Evolutionary conservation across 768 basidiomycete genomes (phyloP), one percentile per base, ranked within the genome.

Genomic region (Xanthoconium purpureum): DNA sequence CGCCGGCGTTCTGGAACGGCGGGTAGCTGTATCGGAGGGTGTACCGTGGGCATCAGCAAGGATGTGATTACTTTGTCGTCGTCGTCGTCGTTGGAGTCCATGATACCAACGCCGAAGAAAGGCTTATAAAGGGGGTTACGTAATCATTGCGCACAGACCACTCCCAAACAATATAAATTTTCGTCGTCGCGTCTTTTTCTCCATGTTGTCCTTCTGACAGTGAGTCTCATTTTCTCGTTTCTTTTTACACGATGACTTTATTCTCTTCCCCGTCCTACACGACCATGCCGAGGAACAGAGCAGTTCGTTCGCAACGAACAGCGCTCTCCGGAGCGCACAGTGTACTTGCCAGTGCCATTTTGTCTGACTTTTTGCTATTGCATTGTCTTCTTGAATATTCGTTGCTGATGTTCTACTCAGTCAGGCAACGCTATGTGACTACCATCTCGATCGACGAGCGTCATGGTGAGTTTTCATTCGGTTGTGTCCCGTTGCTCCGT

Each of bases 191-290:
- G 12, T 47, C 2, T 36, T 42, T 40, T 57, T 42, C 6, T 39
- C 48, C 12, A 29, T 15, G n/a, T 56, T 15, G 24, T 13, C 5
- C 45, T 9, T 29, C 35, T n/a, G 14, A 24, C 24, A 43, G 66
- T 72, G 12, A 61, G 68, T 67, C 5, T 46, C 29, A 0, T 13
- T 13, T 37, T 2, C 18, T 33, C 51, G 29, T 8, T 24, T 12
- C 43, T 57, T 36, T 59, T 40, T 59, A 50, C 54, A 17, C 57
- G 85, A 88, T 88, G 87, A 86, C 82, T 78, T 79, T 78, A 81
- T 89, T 89, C 88, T 89, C 87, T 90, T 89, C 88, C 88, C 88
- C 88, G 87, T 86, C 88, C 74, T 89, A 89, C 68, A 86, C 88
- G 88, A 89, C 89, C 82, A 85, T 90, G 89, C 78, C 84, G 88